Evolutionary conservation across 257 asterid species (phyloP), one percentile per base, ranked within the genome.

Genomic region (Solanum pimpinellifolium): DNA sequence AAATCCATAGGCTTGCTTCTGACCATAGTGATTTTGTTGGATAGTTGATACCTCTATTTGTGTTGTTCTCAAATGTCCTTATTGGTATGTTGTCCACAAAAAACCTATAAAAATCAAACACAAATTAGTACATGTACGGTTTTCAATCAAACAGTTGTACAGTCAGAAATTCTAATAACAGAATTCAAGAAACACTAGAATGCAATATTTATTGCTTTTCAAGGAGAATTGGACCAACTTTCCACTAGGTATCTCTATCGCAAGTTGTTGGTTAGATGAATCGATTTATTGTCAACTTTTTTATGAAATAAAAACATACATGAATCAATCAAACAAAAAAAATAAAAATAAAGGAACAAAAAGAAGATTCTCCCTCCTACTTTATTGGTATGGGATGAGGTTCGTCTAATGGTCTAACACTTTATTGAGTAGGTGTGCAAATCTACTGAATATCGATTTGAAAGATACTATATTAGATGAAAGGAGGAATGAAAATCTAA

Each of bases 11-110:
- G 8, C 59, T 84, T 44, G 72, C 85, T 13, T 42, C 62, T 84
- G 65, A 5, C 72, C 70, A 82, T 87, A 88, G 85, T 41, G 89
- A 49, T 47, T 44, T 69, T 27, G 85, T 20, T 18, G 87, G 89
- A 39, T n/a, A 84, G 59, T 46, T 74, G 2, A 60, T 2, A 18
- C 85, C 85, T 16, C n/a, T 52, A 2, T 15, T 29, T 15, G 41
- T 75, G 33, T 59, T 39, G 77, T 88, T 88, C 81, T 74, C 44
- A 80, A 84, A 73, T 73, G 86, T 12, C n/a, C 87, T 59, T 14
- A 88, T 23, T 2, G 89, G 87, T 4, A 46, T 46, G 18, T 37
- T 42, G 18, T 88, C 89, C 10, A 84, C 85, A 23, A 56, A 84
- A 62, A 75, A 88, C 13, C 86, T 82, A 65, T 6, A 86, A 56